A percentile compares a stretch with the other conserved stretches of the same genome.
Evolutionary conservation across 495 filamentous ascomycete genomes (phyloP).

Genomic region (Cercophora samala): DNA sequence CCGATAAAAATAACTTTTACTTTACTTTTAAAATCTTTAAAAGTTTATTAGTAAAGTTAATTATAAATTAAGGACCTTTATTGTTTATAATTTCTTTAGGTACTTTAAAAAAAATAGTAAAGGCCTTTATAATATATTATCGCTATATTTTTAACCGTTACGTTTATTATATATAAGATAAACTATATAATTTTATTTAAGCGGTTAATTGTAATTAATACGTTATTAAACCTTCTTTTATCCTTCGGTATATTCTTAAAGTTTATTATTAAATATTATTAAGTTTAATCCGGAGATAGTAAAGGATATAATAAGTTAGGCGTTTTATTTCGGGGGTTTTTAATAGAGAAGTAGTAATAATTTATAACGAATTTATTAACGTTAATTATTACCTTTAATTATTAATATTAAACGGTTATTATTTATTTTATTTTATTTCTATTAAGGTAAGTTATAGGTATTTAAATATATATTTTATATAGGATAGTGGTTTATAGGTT

Average conservation of each 20-base stretch:
- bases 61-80: too few species aligned
- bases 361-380: constrained; percentile 1
- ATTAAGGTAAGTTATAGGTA: constrained; percentile 5
- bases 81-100: too few species aligned
- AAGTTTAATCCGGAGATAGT: not conserved
- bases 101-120: too few species aligned
- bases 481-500: too few species aligned
- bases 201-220: not conserved
- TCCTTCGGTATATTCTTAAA: constrained; percentile 12
- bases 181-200: too few species aligned
- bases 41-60: too few species aligned
- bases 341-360: not conserved
- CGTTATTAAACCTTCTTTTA: constrained; percentile 7
- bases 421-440: constrained; percentile 8
- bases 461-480: too few species aligned
- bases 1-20: too few species aligned
- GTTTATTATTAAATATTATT: not conserved
- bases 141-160: too few species aligned
- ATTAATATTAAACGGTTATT: not conserved
- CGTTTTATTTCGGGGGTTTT: constrained; percentile 4
- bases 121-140: too few species aligned
- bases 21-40: too few species aligned
- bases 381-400: not conserved
- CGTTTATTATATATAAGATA: too few species aligned
- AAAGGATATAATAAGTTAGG: constrained; percentile 5